Evolutionary conservation across 768 basidiomycete genomes (phyloP).

Genomic region (Hericium alpestre): DNA sequence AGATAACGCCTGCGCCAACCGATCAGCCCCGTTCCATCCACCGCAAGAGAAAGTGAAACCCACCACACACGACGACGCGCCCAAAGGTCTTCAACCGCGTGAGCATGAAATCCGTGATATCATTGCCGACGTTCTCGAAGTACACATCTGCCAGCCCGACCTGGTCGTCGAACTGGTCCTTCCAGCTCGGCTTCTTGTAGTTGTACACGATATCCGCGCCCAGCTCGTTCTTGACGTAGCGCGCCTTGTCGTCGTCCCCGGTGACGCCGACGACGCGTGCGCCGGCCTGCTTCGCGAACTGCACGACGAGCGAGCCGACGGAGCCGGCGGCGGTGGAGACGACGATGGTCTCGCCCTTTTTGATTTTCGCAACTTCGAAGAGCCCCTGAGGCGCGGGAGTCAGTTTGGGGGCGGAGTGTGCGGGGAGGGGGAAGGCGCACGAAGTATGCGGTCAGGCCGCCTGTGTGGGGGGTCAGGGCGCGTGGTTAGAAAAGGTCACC

Average conservation of each 20-base stretch:
- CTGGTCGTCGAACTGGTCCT: slow-evolving; percentile 53
- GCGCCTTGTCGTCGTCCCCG: slow-evolving; percentile 73
- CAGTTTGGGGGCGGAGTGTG: background rate
- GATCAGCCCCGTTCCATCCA: background rate
- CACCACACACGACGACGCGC: slow-evolving; percentile 74
- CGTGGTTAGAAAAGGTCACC: background rate
- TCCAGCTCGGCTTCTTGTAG: slow-evolving; percentile 74
- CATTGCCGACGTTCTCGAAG: slow-evolving; percentile 78
- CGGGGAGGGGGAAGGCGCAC: slow-evolving; percentile 25
- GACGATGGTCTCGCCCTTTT: slow-evolving; percentile 76
- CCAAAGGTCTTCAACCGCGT: slow-evolving; percentile 68
- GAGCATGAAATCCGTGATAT: slow-evolving; percentile 72
- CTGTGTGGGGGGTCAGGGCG: background rate
- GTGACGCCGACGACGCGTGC: slow-evolving; percentile 85
- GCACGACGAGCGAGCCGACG: slow-evolving; percentile 75
- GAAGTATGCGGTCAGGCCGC: slow-evolving; percentile 85
- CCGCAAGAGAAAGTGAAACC: background rate
- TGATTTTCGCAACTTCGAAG: slow-evolving; percentile 67
- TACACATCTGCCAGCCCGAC: slow-evolving; percentile 76
- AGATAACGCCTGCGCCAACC: slow-evolving; percentile 59
- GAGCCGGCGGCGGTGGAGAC: slow-evolving; percentile 89
- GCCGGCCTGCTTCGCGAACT: slow-evolving; percentile 68
- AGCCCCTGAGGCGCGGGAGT: slow-evolving; percentile 50
- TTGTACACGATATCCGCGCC: slow-evolving; percentile 78
- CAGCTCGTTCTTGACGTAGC: slow-evolving; percentile 75